Conservation (phyloP, 768 basidiomycete species). For the Hygrophorus russula region DNA sequence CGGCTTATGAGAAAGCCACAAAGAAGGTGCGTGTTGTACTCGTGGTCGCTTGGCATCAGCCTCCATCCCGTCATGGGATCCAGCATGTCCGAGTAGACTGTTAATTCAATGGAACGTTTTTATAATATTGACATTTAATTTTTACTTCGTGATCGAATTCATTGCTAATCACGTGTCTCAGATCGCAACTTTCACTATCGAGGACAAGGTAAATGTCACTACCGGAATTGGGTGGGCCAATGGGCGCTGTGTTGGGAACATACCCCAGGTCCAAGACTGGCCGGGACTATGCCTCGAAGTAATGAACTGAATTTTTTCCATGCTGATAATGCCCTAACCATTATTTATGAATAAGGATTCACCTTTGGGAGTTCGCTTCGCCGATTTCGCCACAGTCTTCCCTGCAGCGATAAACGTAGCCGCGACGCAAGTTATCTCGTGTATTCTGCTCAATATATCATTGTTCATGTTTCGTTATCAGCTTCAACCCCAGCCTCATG, state of each 20-base stretch:
- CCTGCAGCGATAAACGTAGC: constrained; percentile 81
- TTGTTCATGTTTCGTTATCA: constrained; percentile 13
- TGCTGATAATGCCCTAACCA: constrained; percentile 25
- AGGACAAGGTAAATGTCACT: constrained; percentile 52
- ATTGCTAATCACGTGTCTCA: constrained; percentile 12
- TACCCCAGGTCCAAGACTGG: constrained; percentile 22
- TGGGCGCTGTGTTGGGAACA: constrained; percentile 56
- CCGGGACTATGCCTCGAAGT: constrained; percentile 71
- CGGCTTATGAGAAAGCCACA: constrained; percentile 49
- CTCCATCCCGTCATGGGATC: neutral
- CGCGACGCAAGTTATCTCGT: constrained; percentile 45
- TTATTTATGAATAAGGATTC: constrained; percentile 34
- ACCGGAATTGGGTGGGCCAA: constrained; percentile 59
- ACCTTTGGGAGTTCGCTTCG: constrained; percentile 68
- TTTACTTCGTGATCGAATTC: constrained; percentile 1
- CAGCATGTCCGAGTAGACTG: neutral
- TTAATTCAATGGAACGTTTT: too few species aligned
- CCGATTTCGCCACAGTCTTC: constrained; percentile 67
- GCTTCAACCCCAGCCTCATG: constrained; percentile 70
- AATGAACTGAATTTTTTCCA: constrained; percentile 28
- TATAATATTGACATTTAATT: too few species aligned
- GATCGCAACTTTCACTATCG: constrained; percentile 40
- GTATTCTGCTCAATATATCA: neutral
- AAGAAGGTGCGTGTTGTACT: constrained; percentile 32
- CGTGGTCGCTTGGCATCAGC: too few species aligned